phyloP scores from a whole-genome alignment of 352 stramenopile species.

The Phytophthora colocasiae region DNA sequence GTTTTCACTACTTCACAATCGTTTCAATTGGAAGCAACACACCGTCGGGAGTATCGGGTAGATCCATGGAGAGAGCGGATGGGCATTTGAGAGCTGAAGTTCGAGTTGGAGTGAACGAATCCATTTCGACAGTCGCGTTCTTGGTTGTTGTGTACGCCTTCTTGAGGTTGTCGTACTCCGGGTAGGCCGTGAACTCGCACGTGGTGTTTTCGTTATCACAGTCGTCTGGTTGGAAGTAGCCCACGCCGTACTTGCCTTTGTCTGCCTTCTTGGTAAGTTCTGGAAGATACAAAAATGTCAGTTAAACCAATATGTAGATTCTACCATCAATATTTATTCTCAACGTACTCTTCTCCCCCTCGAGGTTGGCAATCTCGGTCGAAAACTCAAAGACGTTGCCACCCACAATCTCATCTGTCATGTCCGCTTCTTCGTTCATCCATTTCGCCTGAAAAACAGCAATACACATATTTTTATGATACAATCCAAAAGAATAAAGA shows the following conservation, averaged over 20 bases:
- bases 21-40: not conserved
- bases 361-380: conserved; percentile 73
- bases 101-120: conserved; percentile 43
- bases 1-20: not conserved
- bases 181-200: conserved; percentile 65
- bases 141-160: conserved; percentile 53
- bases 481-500: not conserved
- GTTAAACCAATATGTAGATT: not conserved
- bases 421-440: conserved; percentile 84
- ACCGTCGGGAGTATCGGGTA: conserved; percentile 52
- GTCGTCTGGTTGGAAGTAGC: conserved; percentile 69
- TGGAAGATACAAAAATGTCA: conserved; percentile 9
- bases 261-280: conserved; percentile 54
- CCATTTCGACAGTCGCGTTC: conserved; percentile 52
- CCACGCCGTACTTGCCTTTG: conserved; percentile 64
- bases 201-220: conserved; percentile 58
- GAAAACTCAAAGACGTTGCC: conserved; percentile 87
- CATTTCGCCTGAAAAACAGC: conserved; percentile 65
- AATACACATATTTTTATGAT: not conserved
- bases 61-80: conserved; percentile 39
- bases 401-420: conserved; percentile 76
- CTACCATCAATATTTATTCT: no score
- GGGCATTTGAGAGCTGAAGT: conserved; percentile 50
- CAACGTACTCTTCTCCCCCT: conserved; percentile 45
- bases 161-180: conserved; percentile 65